Conservation (phyloP, 495 filamentous ascomycete genomes). For the Trichoderma orchidacearum region DNA sequence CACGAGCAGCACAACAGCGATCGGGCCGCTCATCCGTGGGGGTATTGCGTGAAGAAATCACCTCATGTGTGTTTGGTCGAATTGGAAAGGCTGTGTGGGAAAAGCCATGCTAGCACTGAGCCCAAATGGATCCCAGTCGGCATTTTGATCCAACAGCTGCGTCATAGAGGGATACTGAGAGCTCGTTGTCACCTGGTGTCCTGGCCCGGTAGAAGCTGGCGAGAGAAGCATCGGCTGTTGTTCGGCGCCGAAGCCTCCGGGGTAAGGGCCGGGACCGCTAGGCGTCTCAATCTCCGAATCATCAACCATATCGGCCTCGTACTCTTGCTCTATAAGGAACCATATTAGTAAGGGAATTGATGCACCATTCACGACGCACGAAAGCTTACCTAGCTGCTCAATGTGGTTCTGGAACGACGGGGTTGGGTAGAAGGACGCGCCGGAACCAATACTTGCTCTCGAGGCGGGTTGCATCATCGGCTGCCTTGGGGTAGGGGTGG, state of each 20-base stretch:
- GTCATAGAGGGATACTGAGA: conserved; percentile 41
- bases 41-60: not conserved
- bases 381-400: conserved; percentile 97
- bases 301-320: conserved; percentile 94
- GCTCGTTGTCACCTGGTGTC: not conserved
- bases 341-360: not conserved
- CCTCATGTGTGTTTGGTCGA: conserved; percentile 32
- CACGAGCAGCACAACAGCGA: too few species aligned
- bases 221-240: conserved; percentile 15
- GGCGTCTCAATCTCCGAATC: conserved; percentile 60
- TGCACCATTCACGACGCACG: too few species aligned
- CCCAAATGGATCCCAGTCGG: conserved; percentile 85
- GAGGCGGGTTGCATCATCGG: conserved; percentile 14
- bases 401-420: conserved; percentile 82
- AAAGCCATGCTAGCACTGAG: conserved; percentile 89
- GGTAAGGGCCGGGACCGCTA: conserved; percentile 52
- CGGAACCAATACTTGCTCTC: conserved; percentile 14
- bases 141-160: conserved; percentile 54
- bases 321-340: conserved; percentile 88
- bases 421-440: conserved; percentile 56
- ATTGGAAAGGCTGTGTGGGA: conserved; percentile 67
- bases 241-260: conserved; percentile 21
- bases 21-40: not conserved
- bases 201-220: conserved; percentile 2
- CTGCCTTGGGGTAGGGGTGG: conserved; percentile 16